Evolutionary conservation across 2,329 filamentous ascomycete species (phyloP), one percentile per base, ranked within the genome.

Genomic region (Alternaria alternata): DNA sequence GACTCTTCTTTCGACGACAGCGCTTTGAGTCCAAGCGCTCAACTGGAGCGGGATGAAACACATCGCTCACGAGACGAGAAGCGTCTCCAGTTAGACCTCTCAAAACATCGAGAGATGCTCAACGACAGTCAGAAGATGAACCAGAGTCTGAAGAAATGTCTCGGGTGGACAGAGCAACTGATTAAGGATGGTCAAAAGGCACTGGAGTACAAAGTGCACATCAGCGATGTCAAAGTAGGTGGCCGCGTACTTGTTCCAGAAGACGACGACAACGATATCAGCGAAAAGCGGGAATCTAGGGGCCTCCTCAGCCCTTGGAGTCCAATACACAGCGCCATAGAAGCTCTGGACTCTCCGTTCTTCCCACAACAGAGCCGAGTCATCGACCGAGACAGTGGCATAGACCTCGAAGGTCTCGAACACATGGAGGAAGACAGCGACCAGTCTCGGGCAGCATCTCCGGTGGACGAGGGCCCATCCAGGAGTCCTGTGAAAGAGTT

Each of bases 71-170:
- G 87, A 54, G 94, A 98, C 66, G 93, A 97, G 75, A 90, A 90
- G 67, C 88, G 92, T 30, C 83, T 98, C n/a, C 87, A 91, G 68
- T 84, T 93, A 5, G 95, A 99, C 77, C 84, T 99, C 1, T 86
- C 89, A 4, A 94, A 94, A 74, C 95, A 99, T 76, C 92, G 93
- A 67, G 91, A 97, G 72, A 83, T 98, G 1, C 86, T 99, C 8
- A 83, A 93, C 39, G 94, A 97, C 75, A 95, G 91, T 67, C 93
- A 97, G 73, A 96, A 93, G 81, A 93, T 98, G 84, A 98, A 97
- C 75, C 92, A 96, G 76, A 96, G 92, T 76, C 86, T 99, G 46
- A 96, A 93, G 77, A 87, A 92, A 48, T 99, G 95, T 77, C 84
- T 97, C 34, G 89, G 89, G 66, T 94, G 92, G 87, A 96, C 94